Evolutionary conservation across 768 basidiomycete species (phyloP), one percentile per base, ranked within the genome.

Genomic region (Lactarius akahatsu): DNA sequence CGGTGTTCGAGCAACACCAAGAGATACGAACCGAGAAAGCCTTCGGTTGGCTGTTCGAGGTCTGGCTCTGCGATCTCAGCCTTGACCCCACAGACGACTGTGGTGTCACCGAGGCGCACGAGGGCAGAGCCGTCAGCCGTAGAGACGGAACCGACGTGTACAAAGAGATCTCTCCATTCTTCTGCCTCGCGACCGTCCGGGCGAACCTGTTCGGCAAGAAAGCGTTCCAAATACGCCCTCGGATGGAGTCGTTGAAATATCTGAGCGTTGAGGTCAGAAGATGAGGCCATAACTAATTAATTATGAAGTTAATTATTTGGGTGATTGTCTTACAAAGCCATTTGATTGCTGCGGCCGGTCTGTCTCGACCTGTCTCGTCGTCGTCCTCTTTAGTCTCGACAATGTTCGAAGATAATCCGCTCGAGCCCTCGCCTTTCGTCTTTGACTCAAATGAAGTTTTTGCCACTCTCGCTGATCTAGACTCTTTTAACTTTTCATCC

Each of bases 111-210:
- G 66, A 98, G 75, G 32, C 94, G 81, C 4, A 98, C 92, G 47
- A 99, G 87, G 0, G 96, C 88, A 5, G 95, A 97, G 0, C 96
- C 95, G 69, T 95, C 85, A 0, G 97, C 95, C 0, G 97, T 98
- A 0, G 92, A 89, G 78, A 99, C 90, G 2, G 96, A 96, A 60
- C 94, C 95, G 55, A 87, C 82, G 76, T 96, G 93, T 56, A 95
- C 79, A 38, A 80, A 86, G 28, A 92, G 82, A 59, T 90, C 86
- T 64, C 96, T 80, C 86, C 89, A 96, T 13, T 78, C 85, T 30
- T 76, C 77, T 8, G 85, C 75, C n/a, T 81, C 79, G 34, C 97
- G 82, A 13, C 94, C 94, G 74, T 98, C 95, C 0, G 95, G 92
- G 62, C 97, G 78, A 63, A 90, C 80, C 9, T 85, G 80, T 73